These are phyloP conservation scores for Erythrophleum ivorense DNA, from an alignment of 331 rosid species.

Conservation along the genomic window DNA sequence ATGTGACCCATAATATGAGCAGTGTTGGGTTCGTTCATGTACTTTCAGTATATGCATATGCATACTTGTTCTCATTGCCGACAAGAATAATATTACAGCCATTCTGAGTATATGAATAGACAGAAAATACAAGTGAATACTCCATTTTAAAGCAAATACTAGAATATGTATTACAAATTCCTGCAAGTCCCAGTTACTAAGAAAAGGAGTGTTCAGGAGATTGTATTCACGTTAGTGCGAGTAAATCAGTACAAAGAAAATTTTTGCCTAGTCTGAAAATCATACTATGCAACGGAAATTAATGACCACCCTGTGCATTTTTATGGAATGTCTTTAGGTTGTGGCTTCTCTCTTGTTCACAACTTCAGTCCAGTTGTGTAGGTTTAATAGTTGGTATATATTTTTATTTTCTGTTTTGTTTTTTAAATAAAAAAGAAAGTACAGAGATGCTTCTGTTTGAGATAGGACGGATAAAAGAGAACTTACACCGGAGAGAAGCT, in stretches of 20 bases:
- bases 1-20: slow-evolving; percentile 35
- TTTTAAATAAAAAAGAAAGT: too few species aligned
- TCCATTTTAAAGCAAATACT: not conserved
- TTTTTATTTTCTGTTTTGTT: too few species aligned
- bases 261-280: not conserved
- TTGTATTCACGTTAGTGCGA: not conserved
- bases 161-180: slow-evolving; percentile 17
- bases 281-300: not conserved
- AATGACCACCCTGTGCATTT: not conserved
- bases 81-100: slow-evolving; percentile 40
- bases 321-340: not conserved
- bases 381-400: too few species aligned
- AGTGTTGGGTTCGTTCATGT: slow-evolving; percentile 44
- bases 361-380: too few species aligned
- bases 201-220: slow-evolving; percentile 9
- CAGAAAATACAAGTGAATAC: slow-evolving; percentile 34
- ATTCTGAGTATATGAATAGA: slow-evolving; percentile 19
- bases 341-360: too few species aligned
- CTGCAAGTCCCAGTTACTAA: not conserved
- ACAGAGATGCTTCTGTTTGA: too few species aligned
- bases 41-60: slow-evolving; percentile 32
- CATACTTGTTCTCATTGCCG: slow-evolving; percentile 23
- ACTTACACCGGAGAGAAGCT: too few species aligned
- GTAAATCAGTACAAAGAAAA: slow-evolving; percentile 31
- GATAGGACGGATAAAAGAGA: too few species aligned